phyloP scores from a whole-genome alignment of 2,329 filamentous ascomycete genomes.

The Xylariales sp. region DNA sequence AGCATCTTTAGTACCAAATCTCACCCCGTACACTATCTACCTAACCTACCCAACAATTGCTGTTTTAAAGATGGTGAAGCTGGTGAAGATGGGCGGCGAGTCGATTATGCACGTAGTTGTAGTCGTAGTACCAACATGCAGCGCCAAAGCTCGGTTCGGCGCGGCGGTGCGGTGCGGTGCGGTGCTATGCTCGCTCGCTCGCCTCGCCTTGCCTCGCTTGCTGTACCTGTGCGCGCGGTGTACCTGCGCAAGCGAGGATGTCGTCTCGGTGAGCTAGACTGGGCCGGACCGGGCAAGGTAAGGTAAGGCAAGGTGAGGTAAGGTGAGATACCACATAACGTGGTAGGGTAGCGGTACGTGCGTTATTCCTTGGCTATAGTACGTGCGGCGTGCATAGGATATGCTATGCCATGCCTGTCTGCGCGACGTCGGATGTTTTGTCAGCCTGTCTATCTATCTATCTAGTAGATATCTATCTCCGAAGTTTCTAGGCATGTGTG shows the following conservation, averaged over 20 bases:
- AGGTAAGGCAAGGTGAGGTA: slow-evolving; percentile 16
- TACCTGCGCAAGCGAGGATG: slow-evolving; percentile 30
- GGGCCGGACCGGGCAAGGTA: slow-evolving; percentile 19
- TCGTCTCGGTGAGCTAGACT: slow-evolving; percentile 2
- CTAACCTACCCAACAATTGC: too few species aligned
- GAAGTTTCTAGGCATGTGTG: too few species aligned
- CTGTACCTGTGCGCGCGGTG: slow-evolving; percentile 24
- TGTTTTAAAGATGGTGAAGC: too few species aligned
- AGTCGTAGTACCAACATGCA: too few species aligned
- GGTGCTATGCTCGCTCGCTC: background rate
- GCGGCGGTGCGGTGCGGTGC: background rate
- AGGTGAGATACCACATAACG: background rate
- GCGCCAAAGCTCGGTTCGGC: background rate
- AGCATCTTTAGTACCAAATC: background rate
- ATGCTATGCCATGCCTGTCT: too few species aligned
- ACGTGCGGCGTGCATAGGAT: too few species aligned
- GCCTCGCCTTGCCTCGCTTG: background rate
- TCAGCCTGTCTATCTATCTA: too few species aligned
- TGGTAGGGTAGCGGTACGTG: background rate
- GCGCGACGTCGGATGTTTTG: too few species aligned
- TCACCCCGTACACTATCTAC: too few species aligned
- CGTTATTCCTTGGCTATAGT: background rate
- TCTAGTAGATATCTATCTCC: too few species aligned
- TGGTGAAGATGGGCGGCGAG: too few species aligned
- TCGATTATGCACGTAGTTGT: too few species aligned